These are phyloP conservation scores for Mycena latifolia DNA, from an alignment of 768 basidiomycete genomes.

Conservation along the genomic window DNA sequence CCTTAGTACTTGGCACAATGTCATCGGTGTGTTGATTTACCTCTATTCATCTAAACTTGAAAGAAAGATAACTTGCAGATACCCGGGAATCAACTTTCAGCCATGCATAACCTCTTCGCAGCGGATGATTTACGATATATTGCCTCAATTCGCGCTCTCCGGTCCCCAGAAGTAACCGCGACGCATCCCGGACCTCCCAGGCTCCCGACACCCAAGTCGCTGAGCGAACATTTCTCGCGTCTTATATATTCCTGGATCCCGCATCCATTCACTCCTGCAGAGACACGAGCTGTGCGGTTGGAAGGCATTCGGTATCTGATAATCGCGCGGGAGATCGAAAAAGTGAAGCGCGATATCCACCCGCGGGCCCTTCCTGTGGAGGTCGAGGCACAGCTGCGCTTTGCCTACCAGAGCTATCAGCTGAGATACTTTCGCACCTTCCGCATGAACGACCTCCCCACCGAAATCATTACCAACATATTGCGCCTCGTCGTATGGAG, in stretches of 20 bases:
- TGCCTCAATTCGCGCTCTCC: too few relatives aligned
- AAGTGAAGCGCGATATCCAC: constrained; percentile 34
- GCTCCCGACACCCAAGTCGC: too few relatives aligned
- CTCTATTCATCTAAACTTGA: too few relatives aligned
- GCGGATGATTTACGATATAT: too few relatives aligned
- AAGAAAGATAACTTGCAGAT: too few relatives aligned
- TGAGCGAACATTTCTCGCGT: too few relatives aligned
- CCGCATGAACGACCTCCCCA: constrained; percentile 68
- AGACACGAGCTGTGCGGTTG: constrained; percentile 18
- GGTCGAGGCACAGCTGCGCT: constrained; percentile 34
- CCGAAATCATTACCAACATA: constrained; percentile 74
- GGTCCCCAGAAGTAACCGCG: too few relatives aligned
- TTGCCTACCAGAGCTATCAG: constrained; percentile 26
- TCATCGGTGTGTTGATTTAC: too few relatives aligned
- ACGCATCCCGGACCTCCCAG: too few relatives aligned
- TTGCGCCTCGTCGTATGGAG: constrained; percentile 62
- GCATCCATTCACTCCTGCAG: constrained; percentile 30
- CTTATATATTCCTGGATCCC: constrained; percentile 19
- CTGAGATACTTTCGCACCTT: constrained; percentile 33
- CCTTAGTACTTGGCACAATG: too few relatives aligned
- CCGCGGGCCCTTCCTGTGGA: constrained; percentile 27
- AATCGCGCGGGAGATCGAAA: constrained; percentile 20
- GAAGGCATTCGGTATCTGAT: constrained; percentile 33
- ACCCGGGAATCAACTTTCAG: too few relatives aligned
- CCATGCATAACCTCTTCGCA: too few relatives aligned